Conservation (phyloP, 371 early-diverging fungal species). For the Rhizomucor miehei region DNA sequence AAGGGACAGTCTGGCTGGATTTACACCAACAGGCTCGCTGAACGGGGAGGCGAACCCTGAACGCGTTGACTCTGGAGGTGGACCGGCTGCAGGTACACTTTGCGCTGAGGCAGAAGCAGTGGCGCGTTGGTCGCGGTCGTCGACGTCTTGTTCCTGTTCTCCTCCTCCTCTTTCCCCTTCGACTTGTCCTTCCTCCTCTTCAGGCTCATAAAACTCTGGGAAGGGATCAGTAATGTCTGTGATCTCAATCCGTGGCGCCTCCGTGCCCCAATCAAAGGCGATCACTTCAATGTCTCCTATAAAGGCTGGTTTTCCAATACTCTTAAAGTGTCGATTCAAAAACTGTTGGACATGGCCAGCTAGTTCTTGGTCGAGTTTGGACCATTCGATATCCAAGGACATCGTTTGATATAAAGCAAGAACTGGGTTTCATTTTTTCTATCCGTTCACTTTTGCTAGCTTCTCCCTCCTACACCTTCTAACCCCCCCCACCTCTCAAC, state of each 20-base stretch:
- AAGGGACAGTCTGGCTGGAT: constrained; percentile 8
- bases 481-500: too few relatives aligned
- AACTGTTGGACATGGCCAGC: constrained; percentile 72
- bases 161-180: background rate
- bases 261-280: constrained; percentile 81
- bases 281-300: constrained; percentile 83
- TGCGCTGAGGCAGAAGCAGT: background rate
- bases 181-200: constrained; percentile 23
- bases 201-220: constrained; percentile 81
- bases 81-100: constrained; percentile 2
- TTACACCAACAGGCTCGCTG: constrained; percentile 7
- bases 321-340: constrained; percentile 80
- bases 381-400: constrained; percentile 89
- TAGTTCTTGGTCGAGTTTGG: constrained; percentile 72
- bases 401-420: constrained; percentile 33
- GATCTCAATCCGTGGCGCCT: constrained; percentile 80
- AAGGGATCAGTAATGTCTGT: constrained; percentile 83
- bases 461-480: too few relatives aligned
- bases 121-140: background rate
- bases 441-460: too few relatives aligned
- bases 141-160: background rate
- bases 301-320: constrained; percentile 71
- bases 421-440: background rate
- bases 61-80: background rate
- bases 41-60: constrained; percentile 6